phyloP scores from a whole-genome alignment of 2,329 filamentous ascomycete genomes.

The Ophiostoma ips region DNA sequence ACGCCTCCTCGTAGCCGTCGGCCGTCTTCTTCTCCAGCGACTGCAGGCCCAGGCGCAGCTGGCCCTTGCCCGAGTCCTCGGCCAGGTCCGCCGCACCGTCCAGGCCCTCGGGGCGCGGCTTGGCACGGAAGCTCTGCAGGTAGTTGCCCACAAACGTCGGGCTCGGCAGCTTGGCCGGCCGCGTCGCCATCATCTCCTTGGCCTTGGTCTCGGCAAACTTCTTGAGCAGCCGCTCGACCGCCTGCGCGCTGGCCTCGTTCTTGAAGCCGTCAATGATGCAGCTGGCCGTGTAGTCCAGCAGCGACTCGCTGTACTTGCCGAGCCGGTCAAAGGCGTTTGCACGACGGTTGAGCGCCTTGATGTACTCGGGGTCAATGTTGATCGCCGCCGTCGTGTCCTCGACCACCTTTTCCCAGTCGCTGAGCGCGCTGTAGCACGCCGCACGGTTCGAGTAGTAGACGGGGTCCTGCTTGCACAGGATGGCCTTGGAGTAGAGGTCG shows the following conservation, averaged over 20 bases:
- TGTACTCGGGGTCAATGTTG: conserved; percentile 84
- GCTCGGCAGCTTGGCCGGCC: conserved; percentile 77
- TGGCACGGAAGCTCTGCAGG: conserved; percentile 89
- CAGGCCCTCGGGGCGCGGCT: conserved; percentile 64
- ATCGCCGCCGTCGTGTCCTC: conserved; percentile 94
- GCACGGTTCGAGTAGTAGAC: conserved; percentile 99
- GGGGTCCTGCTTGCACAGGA: conserved; percentile 91
- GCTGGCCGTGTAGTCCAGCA: conserved; percentile 94
- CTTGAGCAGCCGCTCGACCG: conserved; percentile 87
- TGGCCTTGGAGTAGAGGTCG: conserved; percentile 87
- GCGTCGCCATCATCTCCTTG: conserved; percentile 75
- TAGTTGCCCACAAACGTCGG: conserved; percentile 98
- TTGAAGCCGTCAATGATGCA: conserved; percentile 98
- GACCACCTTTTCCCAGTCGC: conserved; percentile 89
- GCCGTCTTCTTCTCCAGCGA: conserved; percentile 75
- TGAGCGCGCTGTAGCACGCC: conserved; percentile 88
- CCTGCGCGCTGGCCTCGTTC: conserved; percentile 75
- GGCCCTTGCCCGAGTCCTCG: conserved; percentile 67
- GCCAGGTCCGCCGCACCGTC: conserved; percentile 68
- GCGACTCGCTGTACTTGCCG: conserved; percentile 78
- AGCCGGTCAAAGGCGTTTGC: conserved; percentile 95
- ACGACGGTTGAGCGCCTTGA: conserved; percentile 93
- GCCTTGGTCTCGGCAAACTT: conserved; percentile 94
- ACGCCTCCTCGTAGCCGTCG: conserved; percentile 83
- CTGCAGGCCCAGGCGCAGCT: conserved; percentile 70